A percentile compares a stretch with the other conserved stretches of the same genome.
Conservation (phyloP, 495 filamentous ascomycete genomes). For the Penicillium paradoxum region DNA sequence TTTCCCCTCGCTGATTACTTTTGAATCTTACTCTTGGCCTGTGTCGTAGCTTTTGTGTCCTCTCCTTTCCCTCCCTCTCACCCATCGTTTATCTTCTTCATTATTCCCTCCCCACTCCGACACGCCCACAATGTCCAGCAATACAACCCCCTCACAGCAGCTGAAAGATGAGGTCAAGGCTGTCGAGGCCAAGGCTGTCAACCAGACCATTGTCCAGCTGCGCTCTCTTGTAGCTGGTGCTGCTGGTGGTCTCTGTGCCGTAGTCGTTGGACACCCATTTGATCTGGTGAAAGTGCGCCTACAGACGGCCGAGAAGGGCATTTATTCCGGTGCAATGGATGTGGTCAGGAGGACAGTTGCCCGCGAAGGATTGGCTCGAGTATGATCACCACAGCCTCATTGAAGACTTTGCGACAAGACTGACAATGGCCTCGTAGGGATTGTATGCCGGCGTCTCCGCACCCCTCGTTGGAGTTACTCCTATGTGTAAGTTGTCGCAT, state of each 20-base stretch:
- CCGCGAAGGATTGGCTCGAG: conserved; percentile 72
- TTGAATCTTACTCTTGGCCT: neutral
- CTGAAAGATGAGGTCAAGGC: conserved; percentile 33
- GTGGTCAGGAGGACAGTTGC: conserved; percentile 84
- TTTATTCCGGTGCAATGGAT: conserved; percentile 87
- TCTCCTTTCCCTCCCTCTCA: neutral
- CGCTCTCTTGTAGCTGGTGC: conserved; percentile 86
- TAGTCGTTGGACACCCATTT: conserved; percentile 91
- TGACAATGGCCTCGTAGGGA: conserved; percentile 44
- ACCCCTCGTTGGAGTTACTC: conserved; percentile 90
- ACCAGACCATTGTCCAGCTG: conserved; percentile 47
- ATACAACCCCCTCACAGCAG: conserved; percentile 27
- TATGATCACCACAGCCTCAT: conserved; percentile 20
- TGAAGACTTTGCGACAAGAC: neutral
- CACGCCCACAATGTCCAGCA: conserved; percentile 27
- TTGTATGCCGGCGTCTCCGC: conserved; percentile 97
- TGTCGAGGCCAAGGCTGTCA: conserved; percentile 34
- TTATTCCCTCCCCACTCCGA: conserved; percentile 1
- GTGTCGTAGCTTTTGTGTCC: neutral
- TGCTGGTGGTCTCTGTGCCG: conserved; percentile 89
- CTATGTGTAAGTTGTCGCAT: conserved; percentile 79
- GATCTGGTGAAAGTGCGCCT: conserved; percentile 96
- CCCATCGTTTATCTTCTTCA: conserved; percentile 1
- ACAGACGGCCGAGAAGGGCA: conserved; percentile 91
- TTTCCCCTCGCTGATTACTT: neutral